A percentile compares a stretch with the other conserved stretches of the same genome.
Conservation (phyloP, 2,329 filamentous ascomycete genomes). For the Fusarium nurragi region DNA sequence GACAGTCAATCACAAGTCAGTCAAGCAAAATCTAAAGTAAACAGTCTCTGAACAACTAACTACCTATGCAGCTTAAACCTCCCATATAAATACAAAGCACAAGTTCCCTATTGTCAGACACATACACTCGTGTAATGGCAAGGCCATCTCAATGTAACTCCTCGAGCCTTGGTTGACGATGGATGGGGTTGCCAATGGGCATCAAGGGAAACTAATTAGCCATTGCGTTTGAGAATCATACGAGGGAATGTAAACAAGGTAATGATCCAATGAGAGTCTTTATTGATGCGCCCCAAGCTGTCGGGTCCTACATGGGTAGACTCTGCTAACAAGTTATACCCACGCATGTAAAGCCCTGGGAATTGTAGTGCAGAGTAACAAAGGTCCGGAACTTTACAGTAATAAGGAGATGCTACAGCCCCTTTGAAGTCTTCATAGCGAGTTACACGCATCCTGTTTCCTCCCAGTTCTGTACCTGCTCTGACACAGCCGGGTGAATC, state of each 20-base stretch:
- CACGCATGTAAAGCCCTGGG: background rate
- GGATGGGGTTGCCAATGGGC: background rate
- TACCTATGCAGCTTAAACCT: background rate
- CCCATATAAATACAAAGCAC: background rate
- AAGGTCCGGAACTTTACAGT: background rate
- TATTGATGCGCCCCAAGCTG: constrained; percentile 1
- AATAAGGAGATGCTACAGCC: background rate
- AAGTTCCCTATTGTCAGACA: background rate
- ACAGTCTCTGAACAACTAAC: background rate
- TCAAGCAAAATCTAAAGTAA: background rate
- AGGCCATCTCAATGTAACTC: background rate
- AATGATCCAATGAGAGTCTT: background rate
- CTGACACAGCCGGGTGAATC: background rate
- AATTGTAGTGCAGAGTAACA: background rate
- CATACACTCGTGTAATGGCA: background rate
- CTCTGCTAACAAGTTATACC: constrained; percentile 3
- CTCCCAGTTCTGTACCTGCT: too few species aligned
- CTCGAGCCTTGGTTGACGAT: background rate
- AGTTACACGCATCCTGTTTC: background rate
- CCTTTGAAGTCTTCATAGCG: background rate
- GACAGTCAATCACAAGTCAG: background rate
- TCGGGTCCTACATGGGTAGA: background rate
- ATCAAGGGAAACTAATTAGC: background rate
- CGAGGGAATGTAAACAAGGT: background rate
- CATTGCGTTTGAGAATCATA: background rate